These are phyloP conservation scores for Paramecium biaurelia DNA, from an alignment of 73 alveolate species.

Conservation along the genomic window DNA sequence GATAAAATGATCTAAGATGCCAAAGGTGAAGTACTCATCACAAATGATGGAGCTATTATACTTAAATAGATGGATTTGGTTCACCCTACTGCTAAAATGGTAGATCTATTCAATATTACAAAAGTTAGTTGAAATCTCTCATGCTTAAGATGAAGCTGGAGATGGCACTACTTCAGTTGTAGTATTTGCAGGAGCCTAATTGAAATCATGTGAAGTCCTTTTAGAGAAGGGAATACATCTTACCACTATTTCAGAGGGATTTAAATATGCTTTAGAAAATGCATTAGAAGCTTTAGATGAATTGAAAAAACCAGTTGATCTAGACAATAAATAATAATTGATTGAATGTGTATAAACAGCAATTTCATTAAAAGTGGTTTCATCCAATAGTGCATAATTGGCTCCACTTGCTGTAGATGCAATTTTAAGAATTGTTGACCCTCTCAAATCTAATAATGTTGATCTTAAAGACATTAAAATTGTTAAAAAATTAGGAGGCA, in stretches of 20 bases:
- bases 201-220: conserved; percentile 92
- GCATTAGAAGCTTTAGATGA: conserved; percentile 87
- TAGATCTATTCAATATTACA: neutral
- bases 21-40: conserved; percentile 94
- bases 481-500: conserved; percentile 97
- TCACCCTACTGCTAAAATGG: conserved; percentile 99
- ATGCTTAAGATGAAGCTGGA: conserved; percentile 99
- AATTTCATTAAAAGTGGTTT: conserved; percentile 94
- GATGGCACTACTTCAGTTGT: conserved; percentile 99
- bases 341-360: conserved; percentile 96
- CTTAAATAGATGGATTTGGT: conserved; percentile 96
- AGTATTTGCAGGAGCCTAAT: conserved; percentile 99
- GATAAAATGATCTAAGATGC: conserved; percentile 96
- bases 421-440: conserved; percentile 85
- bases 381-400: conserved; percentile 91
- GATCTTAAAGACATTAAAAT: conserved; percentile 97
- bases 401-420: conserved; percentile 99
- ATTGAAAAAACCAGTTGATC: conserved; percentile 83
- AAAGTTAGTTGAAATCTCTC: conserved; percentile 97
- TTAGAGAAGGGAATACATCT: conserved; percentile 98
- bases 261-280: conserved; percentile 82
- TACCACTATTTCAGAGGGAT: conserved; percentile 95
- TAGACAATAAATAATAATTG: conserved; percentile 91
- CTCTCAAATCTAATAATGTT: conserved; percentile 85
- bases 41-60: conserved; percentile 99